Percentiles rank a stretch among this genome's conserved stretches.
Conservation (phyloP, 441 rosid genomes). For the Cnidoscolus chayamansa region DNA sequence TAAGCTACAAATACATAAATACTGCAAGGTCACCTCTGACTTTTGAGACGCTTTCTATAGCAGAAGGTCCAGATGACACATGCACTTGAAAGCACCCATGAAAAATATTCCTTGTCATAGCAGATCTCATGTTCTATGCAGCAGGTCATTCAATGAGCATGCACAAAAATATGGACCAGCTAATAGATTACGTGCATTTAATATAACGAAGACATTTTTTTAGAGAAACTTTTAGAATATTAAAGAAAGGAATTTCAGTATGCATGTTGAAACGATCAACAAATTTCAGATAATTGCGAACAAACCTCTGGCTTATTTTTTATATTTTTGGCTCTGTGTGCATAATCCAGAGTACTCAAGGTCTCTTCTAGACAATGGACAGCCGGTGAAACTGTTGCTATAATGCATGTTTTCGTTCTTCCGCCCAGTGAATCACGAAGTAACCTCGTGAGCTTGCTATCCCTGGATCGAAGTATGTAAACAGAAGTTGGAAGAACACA, state of each 20-base stretch:
- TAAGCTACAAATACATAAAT: background rate
- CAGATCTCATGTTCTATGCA: background rate
- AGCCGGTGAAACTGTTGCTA: slow-evolving; percentile 98
- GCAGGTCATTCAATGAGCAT: background rate
- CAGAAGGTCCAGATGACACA: no score
- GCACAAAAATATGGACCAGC: background rate
- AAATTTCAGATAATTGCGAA: background rate
- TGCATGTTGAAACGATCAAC: background rate
- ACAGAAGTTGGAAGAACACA: slow-evolving; percentile 5
- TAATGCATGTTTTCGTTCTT: slow-evolving; percentile 95
- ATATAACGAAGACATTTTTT: no score
- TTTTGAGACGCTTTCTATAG: no score
- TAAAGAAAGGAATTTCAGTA: background rate
- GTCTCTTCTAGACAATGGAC: slow-evolving; percentile 98
- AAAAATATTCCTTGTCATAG: no score
- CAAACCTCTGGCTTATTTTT: slow-evolving; percentile 91
- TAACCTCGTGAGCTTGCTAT: slow-evolving; percentile 93
- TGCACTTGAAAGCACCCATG: background rate
- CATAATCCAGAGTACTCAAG: slow-evolving; percentile 91
- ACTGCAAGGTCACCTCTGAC: background rate
- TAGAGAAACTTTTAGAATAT: no score
- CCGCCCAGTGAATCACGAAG: slow-evolving; percentile 99
- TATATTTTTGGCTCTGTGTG: slow-evolving; percentile 91
- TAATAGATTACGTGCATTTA: background rate
- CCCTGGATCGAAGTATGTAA: slow-evolving; percentile 49